Base-by-base conservation (phyloP, 1,284 basidiomycete species). In the Cutaneotrichosporon dermatis region DNA sequence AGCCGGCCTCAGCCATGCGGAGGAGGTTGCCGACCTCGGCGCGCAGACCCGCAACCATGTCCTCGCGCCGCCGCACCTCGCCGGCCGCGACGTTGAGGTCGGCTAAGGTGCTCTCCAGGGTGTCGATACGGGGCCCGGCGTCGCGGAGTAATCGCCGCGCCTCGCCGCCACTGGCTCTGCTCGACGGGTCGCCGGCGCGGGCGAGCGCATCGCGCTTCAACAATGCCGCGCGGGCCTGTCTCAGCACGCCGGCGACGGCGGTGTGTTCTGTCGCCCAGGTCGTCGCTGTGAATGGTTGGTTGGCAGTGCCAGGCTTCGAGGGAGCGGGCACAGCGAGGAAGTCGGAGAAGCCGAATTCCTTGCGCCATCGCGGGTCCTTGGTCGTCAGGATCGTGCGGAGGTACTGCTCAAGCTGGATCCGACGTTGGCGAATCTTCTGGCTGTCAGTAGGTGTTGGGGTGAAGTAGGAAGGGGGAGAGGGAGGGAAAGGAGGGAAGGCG, bases 251-350 rank as follows among this genome's bases (percentile, higher is more conserved):
- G 70, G 88, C 86, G 9, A 93, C 77, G 52, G 87, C 86, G 53
- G 84, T 77, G 69, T 92, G 88, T 74, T 93, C 91, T 63, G 91
- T 87, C 16, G 94, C 81, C 92, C 92, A 94, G 42, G 86, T 67
- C 54, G 86, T 80, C 1, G 85, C 83, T 0, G 88, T 88, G 79
- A 88, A 89, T 75, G 57, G 65, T 39, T 53, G 55, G 6, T 60
- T 61, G 5, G 59, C 48, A 2, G 62, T 59, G 5, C 60, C 53
- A 3, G 52, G 54, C 7, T 62, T 51, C 9, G 51, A 51, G 6
- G 37, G 37, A 35, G 37, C 16, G 12, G 92, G 92, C 43, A 94
- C 83, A 44, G 89, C 88, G 51, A 97, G 83, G 73, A 98, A 98
- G 61, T 89, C 85, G 64, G 85, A 84, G 78, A 95, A 93, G n/a